Percentiles rank a stretch among this genome's conserved stretches.
phyloP scores from a whole-genome alignment of 2,329 filamentous ascomycete genomes.

The Niveomyces coronatus region DNA sequence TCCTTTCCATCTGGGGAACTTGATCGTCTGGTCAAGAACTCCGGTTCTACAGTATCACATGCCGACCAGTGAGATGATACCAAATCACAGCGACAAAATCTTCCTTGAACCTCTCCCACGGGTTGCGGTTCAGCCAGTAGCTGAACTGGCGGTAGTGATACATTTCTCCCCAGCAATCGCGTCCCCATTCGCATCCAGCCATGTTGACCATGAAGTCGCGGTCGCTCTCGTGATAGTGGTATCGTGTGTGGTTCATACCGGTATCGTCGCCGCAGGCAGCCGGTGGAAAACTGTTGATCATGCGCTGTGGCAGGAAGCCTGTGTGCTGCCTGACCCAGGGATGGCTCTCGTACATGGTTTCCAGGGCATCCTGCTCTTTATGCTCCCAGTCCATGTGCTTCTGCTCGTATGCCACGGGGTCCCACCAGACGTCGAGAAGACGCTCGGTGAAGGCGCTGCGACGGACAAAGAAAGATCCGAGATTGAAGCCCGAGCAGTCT shows the following conservation, averaged over 20 bases:
- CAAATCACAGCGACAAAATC: conserved; percentile 50
- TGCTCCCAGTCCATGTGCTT: conserved; percentile 99
- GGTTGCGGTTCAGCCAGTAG: conserved; percentile 75
- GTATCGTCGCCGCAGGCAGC: conserved; percentile 72
- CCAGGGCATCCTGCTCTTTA: conserved; percentile 93
- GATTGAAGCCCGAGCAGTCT: conserved; percentile 91
- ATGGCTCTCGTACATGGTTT: conserved; percentile 83
- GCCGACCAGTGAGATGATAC: conserved; percentile 53
- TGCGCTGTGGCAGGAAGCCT: conserved; percentile 81
- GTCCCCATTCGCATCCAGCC: conserved; percentile 94
- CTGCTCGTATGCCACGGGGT: conserved; percentile 93
- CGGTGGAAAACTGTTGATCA: conserved; percentile 87
- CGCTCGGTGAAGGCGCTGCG: conserved; percentile 84
- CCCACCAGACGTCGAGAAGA: conserved; percentile 95
- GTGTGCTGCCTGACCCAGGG: conserved; percentile 87
- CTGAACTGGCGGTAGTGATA: conserved; percentile 89
- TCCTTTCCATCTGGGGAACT: neutral
- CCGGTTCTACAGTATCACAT: conserved; percentile 40
- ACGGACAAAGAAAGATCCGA: conserved; percentile 88
- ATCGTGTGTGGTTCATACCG: conserved; percentile 54
- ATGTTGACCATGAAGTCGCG: conserved; percentile 96
- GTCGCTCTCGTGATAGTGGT: conserved; percentile 79
- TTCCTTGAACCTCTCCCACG: conserved; percentile 69
- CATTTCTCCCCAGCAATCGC: conserved; percentile 97
- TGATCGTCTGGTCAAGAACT: neutral